A percentile compares a stretch with the other conserved stretches of the same genome.
Conservation (phyloP, 257 asterid species). For the Solanum medicagineum region DNA sequence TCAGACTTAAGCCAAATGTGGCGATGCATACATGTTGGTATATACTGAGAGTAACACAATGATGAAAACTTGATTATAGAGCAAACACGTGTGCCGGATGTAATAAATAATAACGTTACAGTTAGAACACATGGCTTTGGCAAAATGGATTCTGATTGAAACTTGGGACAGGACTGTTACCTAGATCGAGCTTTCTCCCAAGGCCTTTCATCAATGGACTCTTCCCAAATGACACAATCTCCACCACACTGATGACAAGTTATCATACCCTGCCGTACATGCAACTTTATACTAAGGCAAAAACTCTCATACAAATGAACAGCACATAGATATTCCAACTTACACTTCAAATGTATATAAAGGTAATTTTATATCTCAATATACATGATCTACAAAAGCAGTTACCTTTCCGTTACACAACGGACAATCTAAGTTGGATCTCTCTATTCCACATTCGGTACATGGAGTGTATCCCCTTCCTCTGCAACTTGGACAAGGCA, state of each 20-base stretch:
- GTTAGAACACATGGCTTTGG: background rate
- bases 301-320: background rate
- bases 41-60: background rate
- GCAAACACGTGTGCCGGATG: background rate
- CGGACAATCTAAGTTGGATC: slow-evolving; percentile 76
- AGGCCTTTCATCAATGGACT: slow-evolving; percentile 79
- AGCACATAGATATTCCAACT: background rate
- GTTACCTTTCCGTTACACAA: slow-evolving; percentile 71
- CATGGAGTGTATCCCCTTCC: slow-evolving; percentile 96
- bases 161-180: slow-evolving; percentile 17
- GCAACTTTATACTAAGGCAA: background rate
- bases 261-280: slow-evolving; percentile 42
- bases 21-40: background rate
- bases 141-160: background rate
- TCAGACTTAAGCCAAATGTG: background rate
- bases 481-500: slow-evolving; percentile 93
- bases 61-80: background rate
- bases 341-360: background rate
- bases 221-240: slow-evolving; percentile 97
- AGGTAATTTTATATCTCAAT: background rate
- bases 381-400: background rate
- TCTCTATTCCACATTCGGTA: slow-evolving; percentile 75
- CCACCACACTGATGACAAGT: slow-evolving; percentile 77
- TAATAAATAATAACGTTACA: background rate
- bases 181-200: slow-evolving; percentile 93